Evolutionary conservation across 2,329 filamentous ascomycete species (phyloP).

Genomic region (Sclerotinia subarctica): DNA sequence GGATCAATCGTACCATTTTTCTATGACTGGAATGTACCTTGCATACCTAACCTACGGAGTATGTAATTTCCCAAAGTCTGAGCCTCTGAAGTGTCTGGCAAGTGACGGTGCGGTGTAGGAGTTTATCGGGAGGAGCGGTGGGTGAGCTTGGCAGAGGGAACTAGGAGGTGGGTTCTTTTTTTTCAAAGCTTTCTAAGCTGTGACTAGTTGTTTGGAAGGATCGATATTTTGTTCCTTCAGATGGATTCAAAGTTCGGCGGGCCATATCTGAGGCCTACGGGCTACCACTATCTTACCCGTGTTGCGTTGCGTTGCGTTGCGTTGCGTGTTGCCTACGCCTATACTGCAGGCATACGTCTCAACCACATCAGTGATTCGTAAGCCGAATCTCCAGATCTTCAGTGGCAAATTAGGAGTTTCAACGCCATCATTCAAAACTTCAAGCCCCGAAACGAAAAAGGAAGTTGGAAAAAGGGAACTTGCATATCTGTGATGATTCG

Average conservation of each 20-base stretch:
- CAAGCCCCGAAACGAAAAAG: neutral
- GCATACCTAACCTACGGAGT: neutral
- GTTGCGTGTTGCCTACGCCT: neutral
- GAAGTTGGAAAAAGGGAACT: neutral
- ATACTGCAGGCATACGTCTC: neutral
- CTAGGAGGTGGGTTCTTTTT: neutral
- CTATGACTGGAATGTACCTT: neutral
- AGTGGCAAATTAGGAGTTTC: constrained; percentile 10
- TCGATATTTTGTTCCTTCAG: neutral
- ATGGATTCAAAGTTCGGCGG: neutral
- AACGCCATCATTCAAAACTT: neutral
- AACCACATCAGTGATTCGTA: neutral
- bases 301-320: too few species aligned
- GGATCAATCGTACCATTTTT: constrained; percentile 6
- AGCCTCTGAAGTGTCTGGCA: neutral
- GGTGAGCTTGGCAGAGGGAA: constrained; percentile 5
- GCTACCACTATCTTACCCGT: neutral
- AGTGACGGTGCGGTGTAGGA: constrained; percentile 3
- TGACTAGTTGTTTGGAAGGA: constrained; percentile 5
- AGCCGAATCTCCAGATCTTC: neutral
- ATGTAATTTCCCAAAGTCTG: constrained; percentile 7
- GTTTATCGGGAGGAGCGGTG: neutral
- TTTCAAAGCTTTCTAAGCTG: neutral
- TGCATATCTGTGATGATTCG: neutral
- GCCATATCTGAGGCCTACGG: neutral